Conservation (phyloP, 306 rosid genomes). For the Albizia julibrissin region DNA sequence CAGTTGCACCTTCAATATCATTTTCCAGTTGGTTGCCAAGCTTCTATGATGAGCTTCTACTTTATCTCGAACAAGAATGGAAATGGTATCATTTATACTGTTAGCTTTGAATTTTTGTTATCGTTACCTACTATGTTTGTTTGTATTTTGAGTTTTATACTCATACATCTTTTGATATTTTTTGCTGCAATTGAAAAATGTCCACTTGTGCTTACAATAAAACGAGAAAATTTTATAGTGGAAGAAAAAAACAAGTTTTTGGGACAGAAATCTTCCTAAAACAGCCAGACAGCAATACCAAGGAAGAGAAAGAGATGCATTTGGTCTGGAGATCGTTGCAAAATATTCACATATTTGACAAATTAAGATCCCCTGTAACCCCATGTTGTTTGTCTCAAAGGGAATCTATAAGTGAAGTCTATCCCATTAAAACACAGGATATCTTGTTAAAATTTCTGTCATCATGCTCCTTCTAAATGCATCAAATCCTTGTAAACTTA, state of each 20-base stretch:
- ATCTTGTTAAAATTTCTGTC: neutral
- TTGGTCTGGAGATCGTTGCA: neutral
- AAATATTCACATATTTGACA: neutral
- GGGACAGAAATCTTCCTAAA: neutral
- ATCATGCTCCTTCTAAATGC: neutral
- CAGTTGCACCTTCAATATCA: constrained; percentile 52
- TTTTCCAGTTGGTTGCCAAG: constrained; percentile 87
- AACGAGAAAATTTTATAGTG: neutral
- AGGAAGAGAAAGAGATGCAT: neutral
- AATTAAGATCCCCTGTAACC: neutral
- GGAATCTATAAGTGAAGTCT: neutral
- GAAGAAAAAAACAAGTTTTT: neutral
- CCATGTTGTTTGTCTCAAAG: neutral
- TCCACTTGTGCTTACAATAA: neutral
- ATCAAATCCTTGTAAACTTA: neutral
- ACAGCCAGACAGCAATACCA: neutral
- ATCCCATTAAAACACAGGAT: neutral
- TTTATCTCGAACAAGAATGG: constrained; percentile 99
- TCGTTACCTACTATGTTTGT: constrained; percentile 4
- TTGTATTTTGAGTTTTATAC: neutral
- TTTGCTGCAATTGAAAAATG: neutral
- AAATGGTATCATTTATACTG: constrained; percentile 66
- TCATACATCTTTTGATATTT: neutral
- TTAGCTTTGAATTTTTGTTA: constrained; percentile 28
- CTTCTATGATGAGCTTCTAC: constrained; percentile 93